Conservation (phyloP, 2,329 filamentous ascomycete species). For the Penicillium sp. region DNA sequence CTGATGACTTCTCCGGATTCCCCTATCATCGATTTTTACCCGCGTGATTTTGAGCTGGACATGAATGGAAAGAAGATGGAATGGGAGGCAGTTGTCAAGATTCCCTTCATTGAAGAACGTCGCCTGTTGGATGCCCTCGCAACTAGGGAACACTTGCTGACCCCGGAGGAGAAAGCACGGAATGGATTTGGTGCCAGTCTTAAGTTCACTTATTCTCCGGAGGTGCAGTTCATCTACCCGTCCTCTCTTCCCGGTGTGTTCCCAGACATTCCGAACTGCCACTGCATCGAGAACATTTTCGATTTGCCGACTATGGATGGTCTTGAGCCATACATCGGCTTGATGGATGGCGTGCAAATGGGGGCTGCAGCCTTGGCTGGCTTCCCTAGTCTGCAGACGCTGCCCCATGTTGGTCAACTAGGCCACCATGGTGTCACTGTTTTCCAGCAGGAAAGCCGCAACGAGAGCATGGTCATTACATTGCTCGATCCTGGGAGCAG, state of each 20-base stretch:
- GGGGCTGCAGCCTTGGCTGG: constrained; percentile 75
- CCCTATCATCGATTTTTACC: constrained; percentile 96
- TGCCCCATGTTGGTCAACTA: constrained; percentile 72
- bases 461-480: constrained; percentile 91
- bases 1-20: constrained; percentile 86
- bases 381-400: constrained; percentile 79
- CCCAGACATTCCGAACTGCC: constrained; percentile 76
- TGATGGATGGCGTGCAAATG: constrained; percentile 75
- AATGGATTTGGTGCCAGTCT: constrained; percentile 87
- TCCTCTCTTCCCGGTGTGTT: constrained; percentile 85
- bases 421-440: constrained; percentile 86
- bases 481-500: constrained; percentile 64
- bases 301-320: constrained; percentile 89
- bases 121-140: constrained; percentile 77
- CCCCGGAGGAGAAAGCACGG: constrained; percentile 65
- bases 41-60: constrained; percentile 89
- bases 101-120: constrained; percentile 93
- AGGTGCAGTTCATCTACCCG: constrained; percentile 71
- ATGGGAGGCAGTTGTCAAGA: constrained; percentile 98
- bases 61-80: constrained; percentile 99
- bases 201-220: constrained; percentile 78
- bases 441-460: constrained; percentile 90
- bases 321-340: constrained; percentile 70
- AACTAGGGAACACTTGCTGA: constrained; percentile 69
- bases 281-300: constrained; percentile 90